Base-by-base conservation (phyloP, 2,329 filamentous ascomycete species). In the Cercospora nicotianae region DNA sequence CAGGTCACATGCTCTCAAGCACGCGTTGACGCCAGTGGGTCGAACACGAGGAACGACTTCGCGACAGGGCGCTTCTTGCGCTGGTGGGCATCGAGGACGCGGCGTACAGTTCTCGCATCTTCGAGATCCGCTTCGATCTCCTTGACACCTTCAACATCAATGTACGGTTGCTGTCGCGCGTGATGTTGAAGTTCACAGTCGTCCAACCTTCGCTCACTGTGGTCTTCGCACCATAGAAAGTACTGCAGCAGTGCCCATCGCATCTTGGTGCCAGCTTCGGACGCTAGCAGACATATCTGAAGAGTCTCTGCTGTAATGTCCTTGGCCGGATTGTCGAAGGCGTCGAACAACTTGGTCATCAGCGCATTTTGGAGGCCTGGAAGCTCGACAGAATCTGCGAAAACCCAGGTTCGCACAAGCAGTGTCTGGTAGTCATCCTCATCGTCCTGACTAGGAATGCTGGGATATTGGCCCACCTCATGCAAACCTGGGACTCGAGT, bases 151-250 rank as follows among this genome's bases (percentile, higher is more conserved):
- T 58, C 51, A 16, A 64, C 12, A 13, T 64, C 18, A 9, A 64
- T 45, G 33, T 58, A 58, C 5, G 62, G 62, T 13, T 59, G 51
- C 33, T 59, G 51, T 31, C 51, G 31, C 18, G 62, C 20, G 12
- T 58, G 62, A 6, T 53, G 51, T 12, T 33, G n/a, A 5, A 33
- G 33, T 28, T 48, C 36, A 26, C 26, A 20, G 5, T 45, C 51
- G 23, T 64, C 51, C 26, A 16, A 8, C n/a, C 51, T 36, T 20
- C 8, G 51, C 7, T 42, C 31, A 53, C 51, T 57, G 20, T 64
- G 51, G 13, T 64, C 36, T 36, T 67, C 61, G 57, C 26, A 62
- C 66, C 66, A 67, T 3, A 67, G 62, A 12, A 60, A 60, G 39
- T 67, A 67, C 23, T 55, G 30, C 30, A 67, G 4, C 31, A 67